These are phyloP conservation scores for Zizania palustris DNA, from an alignment of 202 grass and related monocot genomes.

Conservation along the genomic window DNA sequence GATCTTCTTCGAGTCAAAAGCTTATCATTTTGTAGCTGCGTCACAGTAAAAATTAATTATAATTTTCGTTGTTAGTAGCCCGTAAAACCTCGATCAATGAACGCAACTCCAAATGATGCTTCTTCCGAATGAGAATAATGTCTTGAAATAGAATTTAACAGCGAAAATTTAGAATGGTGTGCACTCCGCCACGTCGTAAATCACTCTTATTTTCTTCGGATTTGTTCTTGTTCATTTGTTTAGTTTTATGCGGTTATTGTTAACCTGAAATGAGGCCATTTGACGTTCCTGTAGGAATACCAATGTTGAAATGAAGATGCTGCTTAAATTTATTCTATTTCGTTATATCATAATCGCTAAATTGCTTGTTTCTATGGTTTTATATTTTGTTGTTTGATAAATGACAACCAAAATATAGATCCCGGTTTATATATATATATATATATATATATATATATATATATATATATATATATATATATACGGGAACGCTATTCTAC, in stretches of 20 bases:
- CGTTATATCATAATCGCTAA: too few species aligned
- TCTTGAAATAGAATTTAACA: constrained; percentile 39
- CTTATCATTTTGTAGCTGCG: constrained; percentile 42
- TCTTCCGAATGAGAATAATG: constrained; percentile 49
- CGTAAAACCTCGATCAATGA: constrained; percentile 65
- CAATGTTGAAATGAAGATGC: too few species aligned
- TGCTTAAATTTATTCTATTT: too few species aligned
- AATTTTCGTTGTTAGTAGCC: constrained; percentile 46
- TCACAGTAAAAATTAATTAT: constrained; percentile 32
- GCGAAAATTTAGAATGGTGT: constrained; percentile 64
- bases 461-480: too few species aligned
- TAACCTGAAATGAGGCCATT: not conserved
- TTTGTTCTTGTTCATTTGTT: constrained; percentile 7
- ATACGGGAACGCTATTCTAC: too few species aligned
- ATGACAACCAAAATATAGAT: too few species aligned
- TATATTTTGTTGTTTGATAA: too few species aligned
- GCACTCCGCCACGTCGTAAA: constrained; percentile 78
- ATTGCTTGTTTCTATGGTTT: too few species aligned
- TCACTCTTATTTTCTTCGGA: constrained; percentile 9
- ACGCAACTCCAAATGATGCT: constrained; percentile 52
- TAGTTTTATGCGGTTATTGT: not conserved
- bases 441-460: too few species aligned
- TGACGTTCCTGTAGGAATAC: constrained; percentile 48
- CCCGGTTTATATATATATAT: too few species aligned
- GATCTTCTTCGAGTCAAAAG: not conserved